Conservation (phyloP, 306 rosid species). For the Herpetospermum pedunculosum region DNA sequence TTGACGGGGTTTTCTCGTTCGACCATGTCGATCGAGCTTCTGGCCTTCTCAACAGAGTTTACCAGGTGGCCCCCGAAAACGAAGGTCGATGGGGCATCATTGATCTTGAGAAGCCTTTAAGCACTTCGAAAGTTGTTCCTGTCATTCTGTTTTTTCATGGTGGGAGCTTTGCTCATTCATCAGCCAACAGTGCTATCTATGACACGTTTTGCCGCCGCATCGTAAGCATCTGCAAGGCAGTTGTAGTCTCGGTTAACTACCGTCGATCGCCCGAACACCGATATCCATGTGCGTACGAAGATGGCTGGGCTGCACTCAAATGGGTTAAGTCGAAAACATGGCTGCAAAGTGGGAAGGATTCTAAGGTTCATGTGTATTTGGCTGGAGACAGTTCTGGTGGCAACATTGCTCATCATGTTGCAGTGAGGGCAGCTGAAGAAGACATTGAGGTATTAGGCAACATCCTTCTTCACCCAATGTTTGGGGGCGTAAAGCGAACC, state of each 20-base stretch:
- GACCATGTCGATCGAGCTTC: conserved; percentile 53
- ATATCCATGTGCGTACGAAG: conserved; percentile 58
- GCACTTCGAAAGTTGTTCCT: conserved; percentile 43
- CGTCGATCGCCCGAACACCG: conserved; percentile 55
- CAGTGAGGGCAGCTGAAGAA: conserved; percentile 39
- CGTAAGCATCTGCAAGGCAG: conserved; percentile 44
- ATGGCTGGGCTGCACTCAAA: conserved; percentile 55
- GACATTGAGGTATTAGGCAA: conserved; percentile 51
- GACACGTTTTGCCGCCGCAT: conserved; percentile 68
- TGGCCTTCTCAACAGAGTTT: conserved; percentile 49
- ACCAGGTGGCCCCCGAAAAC: conserved; percentile 36
- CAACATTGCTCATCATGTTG: conserved; percentile 57
- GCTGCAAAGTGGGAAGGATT: conserved; percentile 65
- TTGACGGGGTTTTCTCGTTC: conserved; percentile 62
- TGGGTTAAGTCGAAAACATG: conserved; percentile 63
- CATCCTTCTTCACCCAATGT: conserved; percentile 67
- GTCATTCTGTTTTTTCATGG: conserved; percentile 66
- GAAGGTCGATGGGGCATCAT: conserved; percentile 27
- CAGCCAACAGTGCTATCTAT: conserved; percentile 66
- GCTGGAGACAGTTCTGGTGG: conserved; percentile 76
- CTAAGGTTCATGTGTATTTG: conserved; percentile 51
- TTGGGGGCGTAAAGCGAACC: conserved; percentile 47
- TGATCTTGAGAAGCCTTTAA: conserved; percentile 58
- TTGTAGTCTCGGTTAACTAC: conserved; percentile 59
- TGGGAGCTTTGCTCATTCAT: conserved; percentile 71